phyloP scores from a whole-genome alignment of 805 yeast genomes.

The Monosporozyma yasuniensis region DNA sequence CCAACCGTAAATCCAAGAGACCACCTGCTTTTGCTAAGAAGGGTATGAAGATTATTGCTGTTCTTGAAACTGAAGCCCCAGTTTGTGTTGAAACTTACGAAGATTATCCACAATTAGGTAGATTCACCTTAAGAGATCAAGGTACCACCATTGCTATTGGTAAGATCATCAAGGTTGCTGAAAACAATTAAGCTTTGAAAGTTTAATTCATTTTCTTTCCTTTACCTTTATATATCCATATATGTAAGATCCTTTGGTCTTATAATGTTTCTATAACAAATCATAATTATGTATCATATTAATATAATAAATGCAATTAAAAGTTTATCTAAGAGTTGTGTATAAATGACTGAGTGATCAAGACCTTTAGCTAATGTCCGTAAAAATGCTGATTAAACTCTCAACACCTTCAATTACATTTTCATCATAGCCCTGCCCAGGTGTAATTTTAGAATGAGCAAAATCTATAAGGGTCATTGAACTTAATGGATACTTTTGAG shows the following conservation, averaged over 20 bases:
- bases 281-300: not conserved
- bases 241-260: not conserved
- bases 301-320: not conserved
- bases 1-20: conserved; percentile 91
- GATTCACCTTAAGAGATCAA: conserved; percentile 97
- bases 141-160: conserved; percentile 98
- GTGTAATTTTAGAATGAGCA: conserved; percentile 68
- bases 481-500: conserved; percentile 35
- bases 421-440: conserved; percentile 62
- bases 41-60: conserved; percentile 97
- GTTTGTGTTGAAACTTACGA: conserved; percentile 89
- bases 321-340: not conserved
- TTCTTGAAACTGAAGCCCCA: conserved; percentile 74
- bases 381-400: conserved; percentile 41
- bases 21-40: conserved; percentile 98
- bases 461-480: conserved; percentile 71
- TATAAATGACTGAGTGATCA: no score
- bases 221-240: not conserved
- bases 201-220: not conserved
- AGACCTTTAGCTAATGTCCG: conserved; percentile 6
- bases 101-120: conserved; percentile 92
- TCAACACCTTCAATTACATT: conserved; percentile 64
- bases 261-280: not conserved
- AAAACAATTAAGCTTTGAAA: conserved; percentile 10
- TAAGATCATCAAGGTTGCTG: conserved; percentile 83